phyloP scores from a whole-genome alignment of 1,284 basidiomycete genomes.

The Sphagnurus paluster region DNA sequence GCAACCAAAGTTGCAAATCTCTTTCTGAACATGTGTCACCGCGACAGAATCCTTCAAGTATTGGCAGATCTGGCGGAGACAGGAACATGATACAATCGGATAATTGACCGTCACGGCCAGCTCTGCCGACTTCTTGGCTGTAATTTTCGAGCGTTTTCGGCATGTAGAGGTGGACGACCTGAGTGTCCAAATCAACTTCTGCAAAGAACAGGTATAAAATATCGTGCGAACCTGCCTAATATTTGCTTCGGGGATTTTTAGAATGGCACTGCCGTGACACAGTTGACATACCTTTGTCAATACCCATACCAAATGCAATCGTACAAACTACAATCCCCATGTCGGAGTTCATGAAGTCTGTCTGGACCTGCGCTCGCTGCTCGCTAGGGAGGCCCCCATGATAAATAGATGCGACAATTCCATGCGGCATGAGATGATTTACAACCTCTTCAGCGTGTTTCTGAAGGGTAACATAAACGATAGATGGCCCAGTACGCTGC shows the following conservation, averaged over 20 bases:
- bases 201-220: background rate
- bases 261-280: background rate
- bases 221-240: conserved; percentile 15
- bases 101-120: conserved; percentile 67
- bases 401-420: conserved; percentile 13
- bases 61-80: conserved; percentile 38
- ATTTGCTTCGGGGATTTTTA: conserved; percentile 9
- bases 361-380: conserved; percentile 11
- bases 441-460: conserved; percentile 14
- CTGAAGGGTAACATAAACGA: conserved; percentile 19
- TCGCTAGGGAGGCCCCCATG: conserved; percentile 14
- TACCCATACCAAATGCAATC: conserved; percentile 18
- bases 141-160: conserved; percentile 32
- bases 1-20: conserved; percentile 41
- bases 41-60: conserved; percentile 46
- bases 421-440: conserved; percentile 7
- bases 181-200: background rate
- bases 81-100: conserved; percentile 60
- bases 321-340: conserved; percentile 14
- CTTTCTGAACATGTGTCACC: conserved; percentile 45
- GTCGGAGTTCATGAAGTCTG: conserved; percentile 13
- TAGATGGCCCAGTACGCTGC: conserved; percentile 10
- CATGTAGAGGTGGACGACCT: conserved; percentile 18
- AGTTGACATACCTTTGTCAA: conserved; percentile 13
- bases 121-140: conserved; percentile 78